Evolutionary conservation across 176 grass and related monocot genomes (phyloP).

Genomic region (Secale cereale): DNA sequence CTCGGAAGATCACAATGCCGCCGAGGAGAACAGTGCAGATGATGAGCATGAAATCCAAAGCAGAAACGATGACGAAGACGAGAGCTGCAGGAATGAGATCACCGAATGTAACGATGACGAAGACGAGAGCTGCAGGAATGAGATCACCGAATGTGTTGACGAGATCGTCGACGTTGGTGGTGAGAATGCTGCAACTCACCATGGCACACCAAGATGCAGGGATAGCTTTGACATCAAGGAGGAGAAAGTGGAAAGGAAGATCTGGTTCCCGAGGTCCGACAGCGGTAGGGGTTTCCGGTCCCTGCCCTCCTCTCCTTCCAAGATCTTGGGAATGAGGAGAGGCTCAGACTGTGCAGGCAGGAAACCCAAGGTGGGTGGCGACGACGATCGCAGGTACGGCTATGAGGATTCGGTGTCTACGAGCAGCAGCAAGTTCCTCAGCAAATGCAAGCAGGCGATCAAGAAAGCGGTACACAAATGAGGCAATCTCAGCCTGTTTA

Average conservation of each 20-base stretch:
- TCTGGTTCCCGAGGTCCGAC: constrained; percentile 50
- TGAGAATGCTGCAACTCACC: constrained; percentile 13
- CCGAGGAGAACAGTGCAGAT: not conserved
- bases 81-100: constrained; percentile 30
- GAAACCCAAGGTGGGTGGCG: constrained; percentile 59
- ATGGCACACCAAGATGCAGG: constrained; percentile 24
- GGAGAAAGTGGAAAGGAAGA: constrained; percentile 53
- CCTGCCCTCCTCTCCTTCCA: constrained; percentile 87
- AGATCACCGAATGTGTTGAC: constrained; percentile 38
- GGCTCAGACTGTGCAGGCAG: constrained; percentile 64
- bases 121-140: constrained; percentile 25
- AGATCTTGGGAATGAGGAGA: constrained; percentile 68
- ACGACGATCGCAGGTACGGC: constrained; percentile 37
- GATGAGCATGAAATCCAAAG: constrained; percentile 25
- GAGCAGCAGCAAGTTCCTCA: constrained; percentile 73
- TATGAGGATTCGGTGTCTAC: constrained; percentile 38
- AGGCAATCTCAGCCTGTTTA: not conserved
- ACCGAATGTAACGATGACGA: constrained; percentile 30
- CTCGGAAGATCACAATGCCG: not conserved
- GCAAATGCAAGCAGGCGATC: constrained; percentile 67
- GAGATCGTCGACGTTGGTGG: constrained; percentile 37
- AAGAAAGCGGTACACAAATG: constrained; percentile 90
- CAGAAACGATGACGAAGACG: not conserved
- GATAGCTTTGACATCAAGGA: constrained; percentile 71
- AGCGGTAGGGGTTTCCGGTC: constrained; percentile 80